phyloP scores from a whole-genome alignment of 768 basidiomycete species.

The Boletus coccyginus region DNA sequence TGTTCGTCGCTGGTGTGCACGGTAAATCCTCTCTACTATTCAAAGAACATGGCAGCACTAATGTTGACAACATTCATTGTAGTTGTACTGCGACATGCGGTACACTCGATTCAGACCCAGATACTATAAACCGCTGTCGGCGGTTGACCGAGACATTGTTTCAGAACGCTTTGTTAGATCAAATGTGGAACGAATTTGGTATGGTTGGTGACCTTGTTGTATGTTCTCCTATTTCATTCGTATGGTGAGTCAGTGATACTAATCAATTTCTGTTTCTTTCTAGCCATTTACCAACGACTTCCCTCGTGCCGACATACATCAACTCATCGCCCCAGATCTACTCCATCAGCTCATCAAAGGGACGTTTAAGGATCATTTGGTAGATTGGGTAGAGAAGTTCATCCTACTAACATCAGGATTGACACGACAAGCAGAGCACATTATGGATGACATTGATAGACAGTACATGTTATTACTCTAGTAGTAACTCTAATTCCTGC shows the following conservation, averaged over 20 bases:
- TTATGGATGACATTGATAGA: too few species aligned
- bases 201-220: conserved; percentile 26
- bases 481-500: too few species aligned
- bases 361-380: too few species aligned
- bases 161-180: not conserved
- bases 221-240: not conserved
- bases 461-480: too few species aligned
- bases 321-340: too few species aligned
- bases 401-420: too few species aligned
- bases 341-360: too few species aligned
- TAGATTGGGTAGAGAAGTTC: too few species aligned
- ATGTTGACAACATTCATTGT: not conserved
- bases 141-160: not conserved
- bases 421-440: too few species aligned
- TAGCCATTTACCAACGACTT: too few species aligned
- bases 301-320: too few species aligned
- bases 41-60: conserved; percentile 22
- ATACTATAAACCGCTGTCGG: not conserved
- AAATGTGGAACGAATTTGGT: conserved; percentile 29
- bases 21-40: not conserved
- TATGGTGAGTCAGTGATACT: not conserved
- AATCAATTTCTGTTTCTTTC: not conserved
- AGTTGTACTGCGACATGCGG: not conserved
- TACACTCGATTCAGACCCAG: not conserved
- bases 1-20: not conserved